These are phyloP conservation scores for Dillenia suffruticosa DNA, from an alignment of 164 flowering plant genomes.

Conservation along the genomic window DNA sequence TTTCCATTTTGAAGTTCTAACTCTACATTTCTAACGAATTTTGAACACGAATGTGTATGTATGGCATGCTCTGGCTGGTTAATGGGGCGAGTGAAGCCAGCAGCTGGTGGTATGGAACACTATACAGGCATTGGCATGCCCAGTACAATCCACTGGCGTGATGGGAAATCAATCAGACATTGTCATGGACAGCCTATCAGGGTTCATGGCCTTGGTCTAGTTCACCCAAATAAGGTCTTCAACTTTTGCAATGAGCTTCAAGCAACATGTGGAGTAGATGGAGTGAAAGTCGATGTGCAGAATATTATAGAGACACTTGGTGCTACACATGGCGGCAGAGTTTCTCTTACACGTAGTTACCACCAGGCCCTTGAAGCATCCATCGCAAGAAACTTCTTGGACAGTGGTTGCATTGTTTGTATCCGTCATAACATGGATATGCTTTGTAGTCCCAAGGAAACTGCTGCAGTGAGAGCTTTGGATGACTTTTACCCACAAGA, in stretches of 20 bases:
- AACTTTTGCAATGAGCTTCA: constrained; percentile 93
- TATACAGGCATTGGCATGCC: too few relatives aligned
- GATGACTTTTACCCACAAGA: constrained; percentile 93
- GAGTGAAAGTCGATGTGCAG: constrained; percentile 93
- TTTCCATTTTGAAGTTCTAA: too few relatives aligned
- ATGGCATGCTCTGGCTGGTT: too few relatives aligned
- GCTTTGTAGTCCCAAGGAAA: constrained; percentile 79
- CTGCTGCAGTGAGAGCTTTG: constrained; percentile 88
- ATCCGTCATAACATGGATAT: constrained; percentile 94
- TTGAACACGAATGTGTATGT: too few relatives aligned
- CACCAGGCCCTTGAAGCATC: constrained; percentile 91
- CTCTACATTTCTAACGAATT: too few relatives aligned
- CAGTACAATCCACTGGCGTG: constrained; percentile 81
- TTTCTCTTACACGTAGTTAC: constrained; percentile 77
- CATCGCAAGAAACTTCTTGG: constrained; percentile 66
- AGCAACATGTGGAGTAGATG: constrained; percentile 85
- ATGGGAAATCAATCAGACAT: constrained; percentile 85
- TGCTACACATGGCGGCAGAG: constrained; percentile 90
- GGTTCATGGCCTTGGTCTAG: constrained; percentile 85
- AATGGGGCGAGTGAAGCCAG: too few relatives aligned
- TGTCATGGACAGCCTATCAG: constrained; percentile 81
- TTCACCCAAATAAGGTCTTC: constrained; percentile 81
- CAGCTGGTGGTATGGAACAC: too few relatives aligned
- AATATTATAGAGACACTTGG: constrained; percentile 96
- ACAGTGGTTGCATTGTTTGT: constrained; percentile 89